phyloP scores from a whole-genome alignment of 148 eudicot species.

The Chenopodium quinoa region DNA sequence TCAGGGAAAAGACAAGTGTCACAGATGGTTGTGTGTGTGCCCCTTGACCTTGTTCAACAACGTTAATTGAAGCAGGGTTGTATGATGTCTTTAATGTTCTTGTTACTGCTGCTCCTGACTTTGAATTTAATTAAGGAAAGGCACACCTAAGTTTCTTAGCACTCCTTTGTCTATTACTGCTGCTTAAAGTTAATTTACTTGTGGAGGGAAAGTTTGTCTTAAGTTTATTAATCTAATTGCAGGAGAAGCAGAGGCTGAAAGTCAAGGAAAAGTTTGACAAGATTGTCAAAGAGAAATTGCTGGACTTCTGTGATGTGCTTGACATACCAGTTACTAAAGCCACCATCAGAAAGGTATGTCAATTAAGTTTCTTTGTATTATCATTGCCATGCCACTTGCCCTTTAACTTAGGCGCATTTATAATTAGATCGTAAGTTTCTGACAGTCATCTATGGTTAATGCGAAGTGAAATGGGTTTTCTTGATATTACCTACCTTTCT shows the following conservation, averaged over 20 bases:
- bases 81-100: neutral
- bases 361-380: neutral
- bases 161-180: neutral
- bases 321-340: conserved; percentile 68
- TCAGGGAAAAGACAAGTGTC: neutral
- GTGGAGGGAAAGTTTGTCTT: neutral
- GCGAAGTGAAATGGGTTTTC: neutral
- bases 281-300: conserved; percentile 67
- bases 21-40: neutral
- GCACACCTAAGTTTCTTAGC: neutral
- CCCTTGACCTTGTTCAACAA: neutral
- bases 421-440: neutral
- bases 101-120: neutral
- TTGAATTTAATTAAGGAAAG: neutral
- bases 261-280: conserved; percentile 89
- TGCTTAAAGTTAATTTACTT: neutral
- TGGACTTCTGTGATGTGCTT: conserved; percentile 82
- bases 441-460: neutral
- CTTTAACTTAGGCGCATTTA: neutral
- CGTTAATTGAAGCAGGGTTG: neutral
- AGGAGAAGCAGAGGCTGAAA: conserved; percentile 91
- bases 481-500: neutral
- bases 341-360: conserved; percentile 68
- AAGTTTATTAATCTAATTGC: conserved; percentile 16
- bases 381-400: neutral